Base-by-base conservation (phyloP, 2,329 filamentous ascomycete genomes). In the Trichoderma lentiforme region DNA sequence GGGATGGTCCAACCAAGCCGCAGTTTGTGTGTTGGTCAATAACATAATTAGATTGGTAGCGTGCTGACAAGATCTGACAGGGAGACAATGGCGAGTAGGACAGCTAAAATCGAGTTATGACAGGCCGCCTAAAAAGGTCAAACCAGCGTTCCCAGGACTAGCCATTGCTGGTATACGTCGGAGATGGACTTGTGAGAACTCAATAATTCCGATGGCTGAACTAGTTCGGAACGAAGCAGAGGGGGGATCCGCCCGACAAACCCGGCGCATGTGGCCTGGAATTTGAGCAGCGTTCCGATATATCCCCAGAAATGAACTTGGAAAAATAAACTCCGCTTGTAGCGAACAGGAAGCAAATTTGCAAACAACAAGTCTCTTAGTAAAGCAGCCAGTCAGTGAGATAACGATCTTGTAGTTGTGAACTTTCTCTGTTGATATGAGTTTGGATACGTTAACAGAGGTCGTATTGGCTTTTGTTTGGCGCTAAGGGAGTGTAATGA, bases 11-110 rank as follows among this genome's bases (percentile, higher is more conserved):
- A 66, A 15, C 63, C 63, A 66, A 8, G 63, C 63, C 3, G 63
- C 63, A 34, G 63, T 66, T 34, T 66, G 63, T 30, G 63, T 66
- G 14, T 66, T 66, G 47, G 63, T 53, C 47, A 34, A 53, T 34
- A 56, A 66, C 63, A 66, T 66, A 14, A 24, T 66, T 36, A 53
- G 28, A 26, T 34, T 34, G 47, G 11, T 66, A 34, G 39, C 26
- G 43, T 32, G 39, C 43, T 51, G 6, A 30, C 47, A 56, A 28
- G 18, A 66, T 56, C 24, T 51, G 63, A 36, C 30, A 1, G n/a
- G 39, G 18, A 56, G 47, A 18, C 24, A 53, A 53, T 66, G 21
- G 15, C 26, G 43, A 47, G 61, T 11, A 63, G 1, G 4, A 30
- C n/a, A 26, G 58, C 58, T 26, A 18, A 15, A 39, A 24, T 39